These are phyloP conservation scores for Coprinellus micaceus DNA, from an alignment of 768 basidiomycete genomes.

Conservation along the genomic window DNA sequence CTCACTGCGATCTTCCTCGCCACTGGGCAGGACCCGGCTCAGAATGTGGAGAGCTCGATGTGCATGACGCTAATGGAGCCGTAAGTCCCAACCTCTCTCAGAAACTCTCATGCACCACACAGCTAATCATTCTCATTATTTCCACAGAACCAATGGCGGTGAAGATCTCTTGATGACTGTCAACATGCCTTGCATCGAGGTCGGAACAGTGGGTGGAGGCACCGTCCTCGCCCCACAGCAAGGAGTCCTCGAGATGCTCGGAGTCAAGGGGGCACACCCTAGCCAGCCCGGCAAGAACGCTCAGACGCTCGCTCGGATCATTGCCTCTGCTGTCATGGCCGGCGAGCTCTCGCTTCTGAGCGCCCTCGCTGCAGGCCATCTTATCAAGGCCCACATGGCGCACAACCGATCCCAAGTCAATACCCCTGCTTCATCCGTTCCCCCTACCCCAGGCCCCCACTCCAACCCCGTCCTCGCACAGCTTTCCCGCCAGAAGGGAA, in stretches of 20 bases:
- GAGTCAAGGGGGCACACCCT: constrained; percentile 84
- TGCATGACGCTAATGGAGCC: constrained; percentile 99
- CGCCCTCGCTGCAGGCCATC: constrained; percentile 91
- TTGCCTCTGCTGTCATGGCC: constrained; percentile 94
- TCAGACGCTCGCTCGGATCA: constrained; percentile 82
- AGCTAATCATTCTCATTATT: constrained; percentile 3
- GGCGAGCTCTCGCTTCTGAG: constrained; percentile 90
- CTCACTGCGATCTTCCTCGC: constrained; percentile 93
- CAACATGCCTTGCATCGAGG: constrained; percentile 98
- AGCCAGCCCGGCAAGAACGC: constrained; percentile 88
- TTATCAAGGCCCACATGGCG: constrained; percentile 88
- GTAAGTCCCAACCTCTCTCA: constrained; percentile 42
- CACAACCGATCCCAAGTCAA: constrained; percentile 85
- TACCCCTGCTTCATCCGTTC: constrained; percentile 66
- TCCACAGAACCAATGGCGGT: constrained; percentile 75
- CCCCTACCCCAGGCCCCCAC: constrained; percentile 50
- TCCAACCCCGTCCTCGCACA: neutral
- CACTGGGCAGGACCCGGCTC: constrained; percentile 98
- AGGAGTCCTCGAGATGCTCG: constrained; percentile 90
- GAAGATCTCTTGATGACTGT: constrained; percentile 89
- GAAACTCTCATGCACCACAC: neutral
- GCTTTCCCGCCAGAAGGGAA: neutral
- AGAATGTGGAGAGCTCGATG: constrained; percentile 97
- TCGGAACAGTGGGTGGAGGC: constrained; percentile 96
- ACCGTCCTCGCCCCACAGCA: constrained; percentile 89